Conservation (phyloP, 176 grass and related monocot species). For the Hordeum marinum region DNA sequence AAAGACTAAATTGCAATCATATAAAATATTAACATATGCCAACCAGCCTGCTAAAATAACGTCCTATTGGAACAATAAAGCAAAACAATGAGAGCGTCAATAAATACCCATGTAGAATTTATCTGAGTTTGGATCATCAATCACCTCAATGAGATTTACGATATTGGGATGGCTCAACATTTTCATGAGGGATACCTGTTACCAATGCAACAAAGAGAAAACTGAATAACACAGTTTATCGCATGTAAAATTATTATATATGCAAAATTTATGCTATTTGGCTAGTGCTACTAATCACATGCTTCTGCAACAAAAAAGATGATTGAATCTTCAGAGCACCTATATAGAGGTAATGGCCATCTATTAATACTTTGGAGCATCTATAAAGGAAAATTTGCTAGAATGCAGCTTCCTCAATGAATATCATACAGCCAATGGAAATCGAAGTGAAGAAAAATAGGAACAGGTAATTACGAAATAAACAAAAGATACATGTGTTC, state of each 20-base stretch:
- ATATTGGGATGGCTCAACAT: conserved; percentile 90
- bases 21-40: not conserved
- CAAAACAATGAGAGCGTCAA: conserved; percentile 5
- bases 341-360: not conserved
- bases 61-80: not conserved
- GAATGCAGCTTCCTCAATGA: not conserved
- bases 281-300: not conserved
- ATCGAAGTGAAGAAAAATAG: not conserved
- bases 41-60: not conserved
- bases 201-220: not conserved
- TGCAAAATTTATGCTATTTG: not conserved
- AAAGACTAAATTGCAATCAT: not conserved
- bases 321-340: not conserved
- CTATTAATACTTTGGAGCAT: not conserved
- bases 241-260: not conserved
- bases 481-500: not conserved
- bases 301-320: not conserved
- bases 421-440: not conserved
- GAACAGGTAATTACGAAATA: not conserved
- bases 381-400: not conserved
- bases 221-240: not conserved
- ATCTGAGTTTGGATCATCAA: conserved; percentile 71
- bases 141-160: conserved; percentile 96
- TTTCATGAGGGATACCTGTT: conserved; percentile 94
- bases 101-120: conserved; percentile 58